These are phyloP conservation scores for Chrysoporthe deuterocubensis DNA, from an alignment of 2,329 filamentous ascomycete genomes.

Conservation along the genomic window DNA sequence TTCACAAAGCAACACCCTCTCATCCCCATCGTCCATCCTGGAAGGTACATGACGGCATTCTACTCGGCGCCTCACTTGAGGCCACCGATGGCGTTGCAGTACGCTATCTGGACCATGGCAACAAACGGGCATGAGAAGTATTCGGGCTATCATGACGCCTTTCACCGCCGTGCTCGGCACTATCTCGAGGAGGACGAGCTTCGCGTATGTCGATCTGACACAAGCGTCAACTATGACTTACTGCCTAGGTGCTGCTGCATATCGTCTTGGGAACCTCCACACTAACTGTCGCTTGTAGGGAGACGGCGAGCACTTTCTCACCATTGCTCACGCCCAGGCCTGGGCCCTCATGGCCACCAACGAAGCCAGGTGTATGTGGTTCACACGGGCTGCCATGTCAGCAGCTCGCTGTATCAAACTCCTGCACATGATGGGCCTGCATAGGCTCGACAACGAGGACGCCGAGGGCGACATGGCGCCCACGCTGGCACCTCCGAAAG, in stretches of 20 bases:
- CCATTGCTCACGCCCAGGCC: constrained; percentile 77
- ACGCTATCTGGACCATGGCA: constrained; percentile 85
- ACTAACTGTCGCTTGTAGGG: constrained; percentile 47
- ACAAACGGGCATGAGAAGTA: constrained; percentile 76
- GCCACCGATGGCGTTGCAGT: constrained; percentile 81
- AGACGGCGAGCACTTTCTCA: constrained; percentile 79
- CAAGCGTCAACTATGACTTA: not conserved
- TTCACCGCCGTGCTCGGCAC: constrained; percentile 81
- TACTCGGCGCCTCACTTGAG: constrained; percentile 73
- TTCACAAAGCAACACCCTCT: constrained; percentile 76
- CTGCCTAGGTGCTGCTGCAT: not conserved
- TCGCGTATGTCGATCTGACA: constrained; percentile 52
- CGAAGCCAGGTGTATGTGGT: constrained; percentile 84
- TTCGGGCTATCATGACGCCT: constrained; percentile 70
- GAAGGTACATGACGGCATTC: constrained; percentile 75
- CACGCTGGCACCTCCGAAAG: constrained; percentile 71
- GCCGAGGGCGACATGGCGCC: constrained; percentile 67
- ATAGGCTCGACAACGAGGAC: constrained; percentile 70
- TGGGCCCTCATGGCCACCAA: constrained; percentile 77
- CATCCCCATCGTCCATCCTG: constrained; percentile 77
- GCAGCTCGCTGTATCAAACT: constrained; percentile 72
- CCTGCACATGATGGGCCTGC: constrained; percentile 82
- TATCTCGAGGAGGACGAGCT: constrained; percentile 86
- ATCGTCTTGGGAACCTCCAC: no score
- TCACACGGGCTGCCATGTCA: constrained; percentile 85